Evolutionary conservation across 495 filamentous ascomycete species (phyloP), one percentile per base, ranked within the genome.

Genomic region (Hyaloscypha variabilis): DNA sequence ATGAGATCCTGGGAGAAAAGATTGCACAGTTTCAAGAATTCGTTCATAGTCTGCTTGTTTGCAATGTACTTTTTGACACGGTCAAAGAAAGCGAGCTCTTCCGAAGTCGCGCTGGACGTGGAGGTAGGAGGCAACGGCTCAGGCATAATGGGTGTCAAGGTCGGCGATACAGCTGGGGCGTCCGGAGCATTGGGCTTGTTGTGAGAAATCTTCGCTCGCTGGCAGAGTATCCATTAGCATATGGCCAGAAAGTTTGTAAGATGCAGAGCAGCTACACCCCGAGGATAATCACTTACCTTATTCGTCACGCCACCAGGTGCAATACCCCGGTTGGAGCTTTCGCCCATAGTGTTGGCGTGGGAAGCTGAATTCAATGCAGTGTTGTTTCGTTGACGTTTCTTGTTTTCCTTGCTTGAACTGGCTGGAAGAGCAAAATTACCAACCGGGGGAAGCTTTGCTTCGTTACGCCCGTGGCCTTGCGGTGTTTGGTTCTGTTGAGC

Each of bases 1-100:
- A 99, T 93, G 13, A 98, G 79, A 66, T 95, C 93, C 67, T 94
- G 90, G 8, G 90, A 93, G 76, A 91, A 98, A 29, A 99, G 82
- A 64, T 97, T 97, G 77, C 94, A 92, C 3, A 97, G 84, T 77
- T 98, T 98, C 65, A 98, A 79, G 76, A 98, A 98, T 71, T 99
- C 96, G 67, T 88, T 93, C 80, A 92, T 95, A 14, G 88, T 90
- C 61, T 90, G 89, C 72, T 96, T 91, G 74, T 98, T 98, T 46
- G 87, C 87, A 65, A 99, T 91, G 75, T 88, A 94, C 76, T 99
- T 99, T 84, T 96, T 97, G 54, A 95, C 93, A 17, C 93, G 87
- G 55, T 99, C 96, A 65, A 99, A 99, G 76, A 97, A 97, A 1
- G 88, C 87, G 30, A 97, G 79, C 69, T 97, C 93, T 51, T 98